A percentile compares a stretch with the other conserved stretches of the same genome.
These are phyloP conservation scores for Monoraphidium neglectum DNA, from an alignment of 139 green algal species.

Conservation along the genomic window DNA sequence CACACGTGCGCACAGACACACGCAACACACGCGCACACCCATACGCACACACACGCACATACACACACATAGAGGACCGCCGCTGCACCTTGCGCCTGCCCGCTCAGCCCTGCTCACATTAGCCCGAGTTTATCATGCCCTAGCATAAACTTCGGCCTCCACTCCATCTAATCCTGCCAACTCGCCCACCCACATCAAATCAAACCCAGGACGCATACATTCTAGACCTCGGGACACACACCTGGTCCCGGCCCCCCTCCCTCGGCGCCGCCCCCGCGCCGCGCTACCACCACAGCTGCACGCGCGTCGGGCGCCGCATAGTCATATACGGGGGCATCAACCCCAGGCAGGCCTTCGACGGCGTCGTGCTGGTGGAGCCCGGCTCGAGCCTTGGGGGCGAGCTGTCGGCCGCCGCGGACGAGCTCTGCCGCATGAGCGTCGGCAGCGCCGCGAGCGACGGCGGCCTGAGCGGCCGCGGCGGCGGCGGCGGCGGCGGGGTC, in stretches of 20 bases:
- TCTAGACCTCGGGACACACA: slow-evolving; percentile 36
- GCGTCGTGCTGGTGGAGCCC: slow-evolving; percentile 47
- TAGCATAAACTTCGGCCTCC: too few species aligned
- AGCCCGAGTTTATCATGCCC: too few species aligned
- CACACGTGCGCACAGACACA: too few species aligned
- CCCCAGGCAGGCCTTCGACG: slow-evolving; percentile 55
- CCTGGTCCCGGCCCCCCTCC: slow-evolving; percentile 37
- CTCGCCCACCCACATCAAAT: too few species aligned
- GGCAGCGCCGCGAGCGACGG: background rate
- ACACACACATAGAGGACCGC: too few species aligned
- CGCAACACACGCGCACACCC: too few species aligned
- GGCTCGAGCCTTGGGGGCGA: slow-evolving; percentile 29
- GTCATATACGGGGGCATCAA: slow-evolving; percentile 60
- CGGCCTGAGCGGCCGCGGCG: background rate
- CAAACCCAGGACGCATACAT: slow-evolving; percentile 34
- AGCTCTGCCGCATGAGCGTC: slow-evolving; percentile 39
- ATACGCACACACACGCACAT: too few species aligned
- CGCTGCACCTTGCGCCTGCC: too few species aligned
- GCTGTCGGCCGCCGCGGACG: slow-evolving; percentile 43
- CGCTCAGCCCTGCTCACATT: too few species aligned
- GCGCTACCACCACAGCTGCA: slow-evolving; percentile 55
- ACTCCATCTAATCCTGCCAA: too few species aligned
- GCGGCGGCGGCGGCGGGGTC: background rate
- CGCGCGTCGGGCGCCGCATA: slow-evolving; percentile 12
- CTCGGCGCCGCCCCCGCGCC: slow-evolving; percentile 51